These are phyloP conservation scores for Cladobotryum protrusum DNA, from an alignment of 2,329 filamentous ascomycete genomes.

Conservation along the genomic window DNA sequence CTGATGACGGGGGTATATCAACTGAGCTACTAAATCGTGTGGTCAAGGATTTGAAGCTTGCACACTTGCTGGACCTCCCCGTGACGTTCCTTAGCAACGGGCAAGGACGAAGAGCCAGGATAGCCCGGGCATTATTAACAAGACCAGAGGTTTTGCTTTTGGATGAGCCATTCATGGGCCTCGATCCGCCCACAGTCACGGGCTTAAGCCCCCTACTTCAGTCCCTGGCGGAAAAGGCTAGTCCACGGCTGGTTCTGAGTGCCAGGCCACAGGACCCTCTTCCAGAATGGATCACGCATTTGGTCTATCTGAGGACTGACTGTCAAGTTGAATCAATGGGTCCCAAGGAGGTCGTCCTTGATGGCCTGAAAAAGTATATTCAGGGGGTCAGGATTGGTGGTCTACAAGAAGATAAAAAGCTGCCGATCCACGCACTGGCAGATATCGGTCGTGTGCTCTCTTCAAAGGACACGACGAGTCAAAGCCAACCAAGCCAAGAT, in stretches of 20 bases:
- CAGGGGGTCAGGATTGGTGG: constrained; percentile 39
- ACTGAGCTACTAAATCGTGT: constrained; percentile 52
- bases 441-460: constrained; percentile 44
- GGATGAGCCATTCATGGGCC: constrained; percentile 93
- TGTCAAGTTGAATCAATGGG: constrained; percentile 63
- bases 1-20: constrained; percentile 42
- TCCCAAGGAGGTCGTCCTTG: constrained; percentile 55
- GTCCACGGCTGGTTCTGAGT: constrained; percentile 69
- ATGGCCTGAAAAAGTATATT: constrained; percentile 44
- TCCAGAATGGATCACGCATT: constrained; percentile 84
- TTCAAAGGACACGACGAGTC: constrained; percentile 13
- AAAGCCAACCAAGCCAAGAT: neutral
- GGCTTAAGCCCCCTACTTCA: constrained; percentile 66
- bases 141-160: constrained; percentile 76
- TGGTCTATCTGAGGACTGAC: constrained; percentile 64
- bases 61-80: constrained; percentile 67
- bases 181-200: constrained; percentile 76
- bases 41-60: constrained; percentile 62
- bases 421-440: constrained; percentile 42
- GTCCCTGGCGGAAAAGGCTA: constrained; percentile 57
- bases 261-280: constrained; percentile 80
- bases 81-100: constrained; percentile 91
- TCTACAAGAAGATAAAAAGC: constrained; percentile 38
- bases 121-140: constrained; percentile 76
- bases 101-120: constrained; percentile 78